phyloP scores from a whole-genome alignment of 1,284 basidiomycete species.

The Cutaneotrichosporon mucoides region DNA sequence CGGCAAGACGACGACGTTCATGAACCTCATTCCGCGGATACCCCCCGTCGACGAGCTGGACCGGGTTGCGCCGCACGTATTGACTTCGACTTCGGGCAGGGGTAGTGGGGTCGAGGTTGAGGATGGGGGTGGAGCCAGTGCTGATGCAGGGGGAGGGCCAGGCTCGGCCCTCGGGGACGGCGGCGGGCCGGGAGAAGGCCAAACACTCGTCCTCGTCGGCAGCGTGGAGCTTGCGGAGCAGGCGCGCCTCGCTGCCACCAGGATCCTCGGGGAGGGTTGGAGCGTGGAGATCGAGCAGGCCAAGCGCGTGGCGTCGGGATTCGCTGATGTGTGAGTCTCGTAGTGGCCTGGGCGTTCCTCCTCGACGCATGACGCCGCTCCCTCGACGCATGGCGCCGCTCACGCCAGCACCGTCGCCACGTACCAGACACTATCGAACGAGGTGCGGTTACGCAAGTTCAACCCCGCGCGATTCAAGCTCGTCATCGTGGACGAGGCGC shows the following conservation, averaged over 20 bases:
- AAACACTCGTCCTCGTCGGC: slow-evolving; percentile 42
- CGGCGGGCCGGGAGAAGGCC: not conserved
- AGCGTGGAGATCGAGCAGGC: slow-evolving; percentile 91
- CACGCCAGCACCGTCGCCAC: slow-evolving; percentile 75
- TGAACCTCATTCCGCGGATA: slow-evolving; percentile 61
- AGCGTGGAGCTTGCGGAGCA: slow-evolving; percentile 75
- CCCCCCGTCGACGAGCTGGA: not conserved
- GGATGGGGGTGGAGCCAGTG: not conserved
- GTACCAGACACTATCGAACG: slow-evolving; percentile 76
- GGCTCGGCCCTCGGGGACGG: not conserved
- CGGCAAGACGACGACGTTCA: slow-evolving; percentile 91
- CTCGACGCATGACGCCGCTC: not conserved
- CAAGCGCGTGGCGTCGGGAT: slow-evolving; percentile 65
- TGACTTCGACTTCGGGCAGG: too few species aligned
- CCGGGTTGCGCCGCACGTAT: not conserved
- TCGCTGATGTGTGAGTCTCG: slow-evolving; percentile 71
- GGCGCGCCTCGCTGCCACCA: slow-evolving; percentile 67
- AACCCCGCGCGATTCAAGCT: slow-evolving; percentile 68
- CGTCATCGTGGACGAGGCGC: slow-evolving; percentile 88
- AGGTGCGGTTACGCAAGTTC: slow-evolving; percentile 72
- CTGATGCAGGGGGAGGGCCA: not conserved
- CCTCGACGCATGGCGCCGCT: not conserved
- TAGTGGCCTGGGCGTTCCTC: too few species aligned
- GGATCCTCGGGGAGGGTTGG: slow-evolving; percentile 64
- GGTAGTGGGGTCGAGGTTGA: too few species aligned